A percentile compares a stretch with the other conserved stretches of the same genome.
These are phyloP conservation scores for Vigna trinervia DNA, from an alignment of 306 rosid species.

Conservation along the genomic window DNA sequence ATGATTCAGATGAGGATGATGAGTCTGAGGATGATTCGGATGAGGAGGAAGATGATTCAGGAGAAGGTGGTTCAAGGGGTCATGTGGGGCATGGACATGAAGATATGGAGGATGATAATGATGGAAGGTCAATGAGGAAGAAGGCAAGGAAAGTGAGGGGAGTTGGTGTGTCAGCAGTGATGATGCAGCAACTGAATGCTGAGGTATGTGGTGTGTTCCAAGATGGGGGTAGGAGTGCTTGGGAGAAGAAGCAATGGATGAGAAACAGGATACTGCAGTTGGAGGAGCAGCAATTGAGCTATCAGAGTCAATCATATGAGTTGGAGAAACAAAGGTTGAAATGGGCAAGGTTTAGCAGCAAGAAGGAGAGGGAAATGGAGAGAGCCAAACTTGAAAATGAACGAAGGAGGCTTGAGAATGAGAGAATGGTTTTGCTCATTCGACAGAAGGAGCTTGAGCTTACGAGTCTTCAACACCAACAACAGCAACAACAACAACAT, in stretches of 20 bases:
- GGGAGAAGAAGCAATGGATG: slow-evolving; percentile 90
- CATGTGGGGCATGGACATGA: slow-evolving; percentile 57
- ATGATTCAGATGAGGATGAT: slow-evolving; percentile 49
- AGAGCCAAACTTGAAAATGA: slow-evolving; percentile 78
- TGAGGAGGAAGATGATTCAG: slow-evolving; percentile 65
- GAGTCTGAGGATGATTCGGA: slow-evolving; percentile 61
- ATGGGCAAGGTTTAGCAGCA: slow-evolving; percentile 84
- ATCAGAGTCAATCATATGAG: slow-evolving; percentile 60
- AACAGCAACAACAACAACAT: slow-evolving; percentile 54
- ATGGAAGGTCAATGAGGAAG: slow-evolving; percentile 53
- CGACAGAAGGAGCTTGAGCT: slow-evolving; percentile 73
- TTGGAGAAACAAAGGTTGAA: slow-evolving; percentile 82
- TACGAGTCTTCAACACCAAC: slow-evolving; percentile 51
- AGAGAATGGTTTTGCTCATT: slow-evolving; percentile 75
- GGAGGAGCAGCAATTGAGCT: slow-evolving; percentile 71
- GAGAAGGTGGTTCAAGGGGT: slow-evolving; percentile 54
- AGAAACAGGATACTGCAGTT: slow-evolving; percentile 56
- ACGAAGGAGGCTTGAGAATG: slow-evolving; percentile 61
- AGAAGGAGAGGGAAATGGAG: slow-evolving; percentile 93
- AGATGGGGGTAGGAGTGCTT: slow-evolving; percentile 65
- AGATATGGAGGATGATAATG: slow-evolving; percentile 58
- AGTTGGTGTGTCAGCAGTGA: slow-evolving; percentile 27
- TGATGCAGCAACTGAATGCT: slow-evolving; percentile 54
- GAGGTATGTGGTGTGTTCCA: slow-evolving; percentile 64
- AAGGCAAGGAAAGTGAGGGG: slow-evolving; percentile 50